Base-by-base conservation (phyloP, 176 grass and related monocot species). In the Saccharum spontaneum region DNA sequence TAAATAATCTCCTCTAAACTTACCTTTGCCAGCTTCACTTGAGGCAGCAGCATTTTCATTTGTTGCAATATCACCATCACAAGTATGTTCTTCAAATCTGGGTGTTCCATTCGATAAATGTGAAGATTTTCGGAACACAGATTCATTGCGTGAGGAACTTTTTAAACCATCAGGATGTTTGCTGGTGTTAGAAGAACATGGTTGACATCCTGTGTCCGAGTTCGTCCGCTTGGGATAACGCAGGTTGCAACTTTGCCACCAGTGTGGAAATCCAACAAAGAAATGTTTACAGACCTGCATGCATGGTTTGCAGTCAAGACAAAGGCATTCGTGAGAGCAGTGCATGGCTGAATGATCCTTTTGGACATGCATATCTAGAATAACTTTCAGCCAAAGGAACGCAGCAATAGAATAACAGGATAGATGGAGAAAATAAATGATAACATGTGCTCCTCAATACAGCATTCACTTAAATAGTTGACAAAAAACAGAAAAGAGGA, bases 261-360 rank as follows among this genome's bases (percentile, higher is more conserved):
- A 81, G 17, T 9, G 16, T 6, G 83, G 88, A 62, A 89, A 89
- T 62, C 88, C 83, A 20, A 26, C 17, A 31, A 62, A 4, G 40
- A 89, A 89, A 22, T 49, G 12, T 76, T 85, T 22, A 13, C 63
- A 85, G 40, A 50, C 54, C 88, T 89, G 77, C 83, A 76, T 49
- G 12, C 61, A 89, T 16, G 11, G 4, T 61, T 75, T 85, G 48
- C n/a, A 83, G 54, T 71, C 66, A 78, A 78, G 74, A 67, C 31
- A n/a, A 87, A 66, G 59, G 16, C 59, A 75, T n/a, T 54, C 1
- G 17, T 54, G 70, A 20, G 60, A 49, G 50, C 37, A 26, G 46
- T 71, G 50, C 69, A 85, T 46, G 34, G 37, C 1, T 37, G 36
- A 22, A 75, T 69, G 17, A 57, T 38, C 2, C 18, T 46, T 73